Base-by-base conservation (phyloP, 1,284 basidiomycete genomes). In the Termitomyces sp. region DNA sequence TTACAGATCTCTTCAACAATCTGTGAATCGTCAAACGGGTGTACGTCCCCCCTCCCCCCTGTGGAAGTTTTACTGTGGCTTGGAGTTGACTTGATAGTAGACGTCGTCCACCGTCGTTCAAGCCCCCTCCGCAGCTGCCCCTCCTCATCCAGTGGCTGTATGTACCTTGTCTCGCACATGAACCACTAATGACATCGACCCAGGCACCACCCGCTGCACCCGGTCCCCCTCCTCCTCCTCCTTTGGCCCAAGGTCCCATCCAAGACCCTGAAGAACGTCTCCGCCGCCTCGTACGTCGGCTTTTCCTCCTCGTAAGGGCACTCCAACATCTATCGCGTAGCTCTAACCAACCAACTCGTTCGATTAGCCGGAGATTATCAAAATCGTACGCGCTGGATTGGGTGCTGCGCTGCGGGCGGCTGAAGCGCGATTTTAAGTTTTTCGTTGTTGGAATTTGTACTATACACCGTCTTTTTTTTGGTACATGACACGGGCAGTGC, bases 1-100 rank as follows among this genome's bases (percentile, higher is more conserved):
- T 5, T 52, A 52, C 8, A 33, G 24, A 10, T 52, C 50, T 13
- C 41, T 52, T 17, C 50, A 52, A 28, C 31, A n/a, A n/a, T 43
- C 50, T 13, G 33, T 19, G 13, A 34, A 36, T 28, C 33, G 24
- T 15, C 10, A 12, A n/a, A 21, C 9, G 9, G 21, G 3, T 8
- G 50, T 52, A 52, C 6, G 50, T 28, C 9, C 6, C 28, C 3
- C 12, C 19, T 28, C 2, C 2, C 3, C 1, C 9, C 12, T 44
- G 1, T 34, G 13, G 6, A 34, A 36, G 15, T 7, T 6, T 21
- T 39, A 21, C n/a, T 31, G 4, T 4, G 10, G 10, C 13, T 12
- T 5, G 1, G n/a, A n/a, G 19, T n/a, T 48, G 24, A 48, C 13
- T 38, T 15, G 10, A 36, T 28, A 1, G 1, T 19, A 48, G 34